A percentile compares a stretch with the other conserved stretches of the same genome.
Evolutionary conservation across 2,329 filamentous ascomycete genomes (phyloP).

Genomic region (Colletotrichum sp.): DNA sequence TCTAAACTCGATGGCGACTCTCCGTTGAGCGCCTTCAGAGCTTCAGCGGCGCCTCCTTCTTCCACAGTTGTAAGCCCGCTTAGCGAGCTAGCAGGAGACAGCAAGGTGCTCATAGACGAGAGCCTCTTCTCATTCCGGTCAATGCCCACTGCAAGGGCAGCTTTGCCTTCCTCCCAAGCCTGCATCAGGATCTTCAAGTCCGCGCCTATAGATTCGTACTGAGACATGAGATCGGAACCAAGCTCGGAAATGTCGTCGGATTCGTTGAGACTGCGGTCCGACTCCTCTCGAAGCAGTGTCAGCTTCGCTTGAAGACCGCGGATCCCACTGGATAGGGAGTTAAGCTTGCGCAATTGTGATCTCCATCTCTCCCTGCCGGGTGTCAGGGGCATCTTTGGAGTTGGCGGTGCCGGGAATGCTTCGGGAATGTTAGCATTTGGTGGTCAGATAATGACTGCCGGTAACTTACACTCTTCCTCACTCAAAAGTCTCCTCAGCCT

Average conservation of each 20-base stretch:
- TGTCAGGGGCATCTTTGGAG: slow-evolving; percentile 66
- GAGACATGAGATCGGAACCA: slow-evolving; percentile 78
- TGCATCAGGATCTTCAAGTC: slow-evolving; percentile 82
- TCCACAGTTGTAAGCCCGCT: slow-evolving; percentile 72
- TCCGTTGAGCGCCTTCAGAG: slow-evolving; percentile 74
- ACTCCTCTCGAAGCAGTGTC: slow-evolving; percentile 89
- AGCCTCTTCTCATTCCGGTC: slow-evolving; percentile 78
- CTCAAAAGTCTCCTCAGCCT: slow-evolving; percentile 73
- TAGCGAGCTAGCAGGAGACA: slow-evolving; percentile 67
- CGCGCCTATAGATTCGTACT: slow-evolving; percentile 93
- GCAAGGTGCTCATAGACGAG: slow-evolving; percentile 63
- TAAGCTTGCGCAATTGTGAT: slow-evolving; percentile 86
- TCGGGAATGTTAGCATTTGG: slow-evolving; percentile 16
- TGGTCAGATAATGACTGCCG: too few relatives aligned
- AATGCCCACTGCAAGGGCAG: slow-evolving; percentile 81
- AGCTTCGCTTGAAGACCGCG: slow-evolving; percentile 93
- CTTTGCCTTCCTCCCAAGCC: slow-evolving; percentile 87
- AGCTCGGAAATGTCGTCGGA: slow-evolving; percentile 76
- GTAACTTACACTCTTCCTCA: slow-evolving; percentile 77
- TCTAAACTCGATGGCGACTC: slow-evolving; percentile 61
- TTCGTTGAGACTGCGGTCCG: slow-evolving; percentile 77
- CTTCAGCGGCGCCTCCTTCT: slow-evolving; percentile 45
- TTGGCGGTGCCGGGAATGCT: slow-evolving; percentile 60
- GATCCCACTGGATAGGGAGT: slow-evolving; percentile 87
- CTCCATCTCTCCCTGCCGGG: slow-evolving; percentile 85